These are phyloP conservation scores for Posidonia australis DNA, from an alignment of 106 monocot genomes.

Conservation along the genomic window DNA sequence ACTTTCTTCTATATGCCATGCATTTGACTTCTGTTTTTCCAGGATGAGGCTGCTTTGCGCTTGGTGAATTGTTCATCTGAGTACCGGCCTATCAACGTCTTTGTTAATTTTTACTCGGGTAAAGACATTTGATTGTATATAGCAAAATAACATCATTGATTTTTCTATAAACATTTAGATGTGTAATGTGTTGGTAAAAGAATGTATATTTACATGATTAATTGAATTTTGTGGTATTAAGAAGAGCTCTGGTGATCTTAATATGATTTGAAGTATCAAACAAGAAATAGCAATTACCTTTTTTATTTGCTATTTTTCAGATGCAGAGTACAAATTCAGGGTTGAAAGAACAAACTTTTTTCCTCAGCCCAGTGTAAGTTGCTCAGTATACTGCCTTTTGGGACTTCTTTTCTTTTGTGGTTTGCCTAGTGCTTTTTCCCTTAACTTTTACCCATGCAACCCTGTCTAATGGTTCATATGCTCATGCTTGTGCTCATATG, in stretches of 20 bases:
- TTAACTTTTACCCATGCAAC: no score
- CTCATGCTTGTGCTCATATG: no score
- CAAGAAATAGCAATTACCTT: neutral
- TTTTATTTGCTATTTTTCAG: slow-evolving; percentile 28
- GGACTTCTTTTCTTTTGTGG: neutral
- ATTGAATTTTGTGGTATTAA: no score
- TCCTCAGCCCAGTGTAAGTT: slow-evolving; percentile 85
- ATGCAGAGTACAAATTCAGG: slow-evolving; percentile 71
- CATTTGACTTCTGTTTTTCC: slow-evolving; percentile 9
- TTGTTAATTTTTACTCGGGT: slow-evolving; percentile 96
- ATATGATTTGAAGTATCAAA: neutral
- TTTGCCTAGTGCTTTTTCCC: neutral
- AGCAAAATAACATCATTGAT: no score
- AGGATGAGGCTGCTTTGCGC: slow-evolving; percentile 84
- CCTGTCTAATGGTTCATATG: no score
- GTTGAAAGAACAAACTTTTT: slow-evolving; percentile 90
- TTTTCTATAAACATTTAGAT: no score
- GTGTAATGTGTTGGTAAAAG: no score
- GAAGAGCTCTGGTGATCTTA: no score
- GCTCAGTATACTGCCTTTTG: neutral
- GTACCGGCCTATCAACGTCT: slow-evolving; percentile 81
- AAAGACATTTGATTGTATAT: neutral
- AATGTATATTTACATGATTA: no score
- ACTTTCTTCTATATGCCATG: neutral
- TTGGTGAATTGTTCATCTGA: slow-evolving; percentile 59